Base-by-base conservation (phyloP, 352 stramenopile genomes). In the Globisporangium uncinulatum region DNA sequence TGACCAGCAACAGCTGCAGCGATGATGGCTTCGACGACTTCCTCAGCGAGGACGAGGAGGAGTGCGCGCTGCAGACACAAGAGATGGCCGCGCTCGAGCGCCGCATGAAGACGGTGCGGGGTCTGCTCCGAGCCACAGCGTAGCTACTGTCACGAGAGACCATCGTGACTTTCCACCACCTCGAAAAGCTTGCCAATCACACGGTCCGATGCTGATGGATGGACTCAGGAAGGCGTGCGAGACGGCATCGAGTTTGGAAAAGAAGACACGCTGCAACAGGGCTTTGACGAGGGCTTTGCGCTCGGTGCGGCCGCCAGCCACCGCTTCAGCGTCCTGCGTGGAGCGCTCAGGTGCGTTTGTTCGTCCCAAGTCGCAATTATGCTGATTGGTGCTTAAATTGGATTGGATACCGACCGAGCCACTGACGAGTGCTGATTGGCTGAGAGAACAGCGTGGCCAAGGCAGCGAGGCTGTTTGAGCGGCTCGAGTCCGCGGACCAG, bases 241-340 rank as follows among this genome's bases (percentile, higher is more conserved):
- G 79, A 90, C 20, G 79, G 77, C 15, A 68, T 90, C 32, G 79
- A 92, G 42, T 53, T 80, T 8, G 83, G 77, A 39, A 90, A 92
- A 61, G 76, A 92, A 24, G 66, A 73, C 55, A 83, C 78, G 36
- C 54, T 92, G 24, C 83, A 92, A 61, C 49, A 79, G 57, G 83
- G 83, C 34, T 92, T 92, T 48, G 79, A 89, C 58, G 17, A 58
- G 8, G 79, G 83, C 1, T 92, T 88, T 20, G 50, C 56, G 24
- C 17, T 49, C 8, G 79, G 63, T 6, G 74, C 75, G 11, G 47
- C 49, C 0, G 54, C 66, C 1, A 76, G 62, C 56, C 85, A 79
- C 63, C 61, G 63, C 34, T 79, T 86, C 37, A 71, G 64, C 32
- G 44, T 59, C 14, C 50, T 92, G 45, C 79, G 80, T 4, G 83